Base-by-base conservation (phyloP, 148 eudicot genomes). In the Bassia scoparia region DNA sequence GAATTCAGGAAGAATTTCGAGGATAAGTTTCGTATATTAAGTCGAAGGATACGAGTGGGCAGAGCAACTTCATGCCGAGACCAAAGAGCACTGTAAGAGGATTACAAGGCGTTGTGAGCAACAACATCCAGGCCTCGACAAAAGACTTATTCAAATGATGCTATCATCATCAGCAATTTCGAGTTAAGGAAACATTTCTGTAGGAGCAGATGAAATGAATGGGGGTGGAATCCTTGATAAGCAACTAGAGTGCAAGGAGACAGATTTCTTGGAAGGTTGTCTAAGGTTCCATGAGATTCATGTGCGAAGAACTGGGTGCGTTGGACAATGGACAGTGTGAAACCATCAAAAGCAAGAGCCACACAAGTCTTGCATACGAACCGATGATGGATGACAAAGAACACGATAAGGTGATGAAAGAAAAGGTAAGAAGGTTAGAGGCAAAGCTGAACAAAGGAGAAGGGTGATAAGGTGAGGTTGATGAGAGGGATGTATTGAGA, bases 41-140 rank as follows among this genome's bases (percentile, higher is more conserved):
- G 92, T 60, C 77, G 83, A 74, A 83, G 98, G 56, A 89, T 93
- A 60, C 76, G 87, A 21, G 97, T 93, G 1, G 1, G 87, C 98
- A 1, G 98, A 93, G 71, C 96, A 90, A 53, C 41, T 90, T 2
- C 97, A 93, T 15, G 72, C 62, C 5, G 98, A 90, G 75, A 85
- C 75, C 76, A 87, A 84, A 69, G 98, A 93, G 4, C 78, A 70
- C 61, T 85, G 78, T 49, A 68, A 30, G 54, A 83, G 77, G 76
- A 78, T 81, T n/a, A 3, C 79, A 77, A 72, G 86, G 67, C 72
- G 53, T 20, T 86, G 89, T 66, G 87, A 83, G 74, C 72, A 71
- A 70, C 78, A 84, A 27, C 86, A 84, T 59, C 76, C 77, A 13
- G 83, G 74, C 2, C 52, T 87, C 7, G 81, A 78, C 7, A 50